phyloP scores from a whole-genome alignment of 768 basidiomycete genomes.

The Tulasnella sp. region DNA sequence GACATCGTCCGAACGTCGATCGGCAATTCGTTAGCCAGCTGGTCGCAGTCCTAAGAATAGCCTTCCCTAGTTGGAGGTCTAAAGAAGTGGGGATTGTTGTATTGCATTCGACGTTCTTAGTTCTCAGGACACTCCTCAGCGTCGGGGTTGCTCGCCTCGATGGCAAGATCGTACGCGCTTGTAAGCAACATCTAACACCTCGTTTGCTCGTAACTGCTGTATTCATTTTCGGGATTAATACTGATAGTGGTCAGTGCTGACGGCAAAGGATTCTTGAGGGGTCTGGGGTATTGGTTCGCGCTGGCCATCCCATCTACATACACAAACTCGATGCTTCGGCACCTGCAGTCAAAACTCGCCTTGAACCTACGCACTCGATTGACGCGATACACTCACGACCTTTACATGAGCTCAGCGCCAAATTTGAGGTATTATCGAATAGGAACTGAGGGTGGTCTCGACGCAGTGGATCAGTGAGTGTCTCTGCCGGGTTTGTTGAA shows the following conservation, averaged over 20 bases:
- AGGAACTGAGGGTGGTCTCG: conserved; percentile 26
- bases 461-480: conserved; percentile 63
- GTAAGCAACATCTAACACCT: conserved; percentile 30
- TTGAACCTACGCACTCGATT: conserved; percentile 74
- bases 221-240: conserved; percentile 6
- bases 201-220: no score
- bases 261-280: conserved; percentile 67
- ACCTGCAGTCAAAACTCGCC: conserved; percentile 77
- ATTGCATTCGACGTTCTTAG: conserved; percentile 74
- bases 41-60: conserved; percentile 60
- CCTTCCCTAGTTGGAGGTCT: conserved; percentile 48
- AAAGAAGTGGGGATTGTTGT: conserved; percentile 65
- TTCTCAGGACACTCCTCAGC: conserved; percentile 76
- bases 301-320: conserved; percentile 89
- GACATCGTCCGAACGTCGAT: conserved; percentile 55
- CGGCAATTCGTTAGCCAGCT: conserved; percentile 60
- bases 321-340: conserved; percentile 92
- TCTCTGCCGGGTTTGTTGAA: not conserved
- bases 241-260: conserved; percentile 68
- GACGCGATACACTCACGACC: conserved; percentile 82
- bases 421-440: conserved; percentile 58
- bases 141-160: conserved; percentile 82
- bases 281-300: conserved; percentile 78
- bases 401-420: conserved; percentile 72
- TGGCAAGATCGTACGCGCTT: conserved; percentile 76